Percentiles rank a stretch among this genome's conserved stretches.
These are phyloP conservation scores for Tolypocladium pustulatum DNA, from an alignment of 2,329 filamentous ascomycete species.

Conservation along the genomic window DNA sequence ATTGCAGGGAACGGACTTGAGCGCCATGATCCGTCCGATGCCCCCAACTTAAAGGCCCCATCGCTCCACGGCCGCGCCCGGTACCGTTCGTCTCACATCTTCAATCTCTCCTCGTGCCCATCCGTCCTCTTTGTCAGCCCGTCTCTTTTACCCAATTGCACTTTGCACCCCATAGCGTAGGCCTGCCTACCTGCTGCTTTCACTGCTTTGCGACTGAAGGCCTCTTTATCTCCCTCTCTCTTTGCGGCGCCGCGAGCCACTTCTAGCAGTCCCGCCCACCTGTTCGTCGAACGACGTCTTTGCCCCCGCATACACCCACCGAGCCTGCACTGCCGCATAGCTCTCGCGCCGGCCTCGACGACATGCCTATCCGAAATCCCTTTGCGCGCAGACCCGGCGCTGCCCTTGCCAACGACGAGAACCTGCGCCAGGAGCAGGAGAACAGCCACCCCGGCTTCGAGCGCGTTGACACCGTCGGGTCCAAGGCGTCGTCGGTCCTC, in stretches of 20 bases:
- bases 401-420: slow-evolving; percentile 40
- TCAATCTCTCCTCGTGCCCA: not conserved
- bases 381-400: slow-evolving; percentile 50
- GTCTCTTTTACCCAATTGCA: not conserved
- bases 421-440: slow-evolving; percentile 30
- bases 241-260: not conserved
- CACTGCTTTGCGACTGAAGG: not conserved
- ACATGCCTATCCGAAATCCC: slow-evolving; percentile 65
- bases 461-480: slow-evolving; percentile 51
- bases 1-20: not conserved
- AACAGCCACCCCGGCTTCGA: slow-evolving; percentile 36
- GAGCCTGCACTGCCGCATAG: not conserved
- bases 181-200: not conserved
- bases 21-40: not conserved
- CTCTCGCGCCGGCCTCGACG: slow-evolving; percentile 6
- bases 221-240: not conserved
- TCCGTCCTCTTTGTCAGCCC: not conserved
- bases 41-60: not conserved
- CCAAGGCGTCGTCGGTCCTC: slow-evolving; percentile 50
- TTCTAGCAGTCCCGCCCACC: not conserved
- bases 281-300: not conserved
- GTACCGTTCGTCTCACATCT: not conserved
- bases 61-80: not conserved
- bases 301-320: not conserved
- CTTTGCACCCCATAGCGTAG: not conserved